Conservation (phyloP, 306 rosid species). For the Pueraria montana region DNA sequence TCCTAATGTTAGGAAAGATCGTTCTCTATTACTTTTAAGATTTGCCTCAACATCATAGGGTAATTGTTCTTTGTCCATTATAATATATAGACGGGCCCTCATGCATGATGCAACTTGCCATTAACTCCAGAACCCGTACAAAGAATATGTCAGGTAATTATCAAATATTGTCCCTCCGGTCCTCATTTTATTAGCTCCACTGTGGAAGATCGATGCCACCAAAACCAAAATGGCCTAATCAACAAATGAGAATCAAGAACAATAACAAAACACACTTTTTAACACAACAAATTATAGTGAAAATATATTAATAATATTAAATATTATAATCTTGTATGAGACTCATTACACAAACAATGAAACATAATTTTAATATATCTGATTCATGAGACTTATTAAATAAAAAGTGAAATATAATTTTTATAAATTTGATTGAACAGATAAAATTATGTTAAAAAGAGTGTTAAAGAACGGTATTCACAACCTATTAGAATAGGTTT, state of each 20-base stretch:
- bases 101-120: slow-evolving; percentile 44
- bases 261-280: slow-evolving; percentile 9
- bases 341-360: not conserved
- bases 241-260: slow-evolving; percentile 16
- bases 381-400: not conserved
- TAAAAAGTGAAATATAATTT: not conserved
- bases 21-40: not conserved
- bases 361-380: not conserved
- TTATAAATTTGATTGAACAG: not conserved
- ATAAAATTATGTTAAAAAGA: not conserved
- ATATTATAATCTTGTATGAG: not conserved
- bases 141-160: slow-evolving; percentile 42
- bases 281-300: not conserved
- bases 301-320: not conserved
- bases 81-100: slow-evolving; percentile 34
- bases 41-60: slow-evolving; percentile 9
- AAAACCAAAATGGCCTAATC: slow-evolving; percentile 2
- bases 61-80: slow-evolving; percentile 5
- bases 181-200: slow-evolving; percentile 24
- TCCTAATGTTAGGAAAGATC: slow-evolving; percentile 25
- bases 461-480: not conserved
- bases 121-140: slow-evolving; percentile 22
- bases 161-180: slow-evolving; percentile 31
- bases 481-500: not conserved
- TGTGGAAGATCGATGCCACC: slow-evolving; percentile 10